phyloP scores from a whole-genome alignment of 192 early-diverging fungal genomes.

The Hyaloraphidium curvatum region DNA sequence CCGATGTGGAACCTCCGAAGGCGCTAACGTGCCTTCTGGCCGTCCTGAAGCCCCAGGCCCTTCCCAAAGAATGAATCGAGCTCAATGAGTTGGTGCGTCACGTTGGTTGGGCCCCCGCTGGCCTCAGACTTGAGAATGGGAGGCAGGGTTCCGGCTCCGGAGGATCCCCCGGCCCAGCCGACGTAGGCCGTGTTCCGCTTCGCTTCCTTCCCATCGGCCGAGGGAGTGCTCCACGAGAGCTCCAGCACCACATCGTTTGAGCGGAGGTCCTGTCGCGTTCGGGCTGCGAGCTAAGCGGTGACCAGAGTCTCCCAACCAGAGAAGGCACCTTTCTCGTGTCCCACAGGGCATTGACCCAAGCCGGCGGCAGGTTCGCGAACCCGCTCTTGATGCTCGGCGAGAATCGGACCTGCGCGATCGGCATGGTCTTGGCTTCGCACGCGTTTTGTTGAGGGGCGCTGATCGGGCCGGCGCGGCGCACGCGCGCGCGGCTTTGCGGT shows the following conservation, averaged over 20 bases:
- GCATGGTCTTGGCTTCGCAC: no score
- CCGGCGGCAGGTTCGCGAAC: slow-evolving; percentile 52
- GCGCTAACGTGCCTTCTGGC: slow-evolving; percentile 31
- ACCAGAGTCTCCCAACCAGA: no score
- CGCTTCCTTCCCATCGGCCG: slow-evolving; percentile 13
- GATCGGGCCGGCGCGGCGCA: no score
- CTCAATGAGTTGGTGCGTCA: slow-evolving; percentile 26
- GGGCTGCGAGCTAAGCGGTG: no score
- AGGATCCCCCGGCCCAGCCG: slow-evolving; percentile 44
- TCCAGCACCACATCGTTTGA: slow-evolving; percentile 44
- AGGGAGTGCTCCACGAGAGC: slow-evolving; percentile 27
- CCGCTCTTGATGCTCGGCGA: no score
- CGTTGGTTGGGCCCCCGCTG: neutral
- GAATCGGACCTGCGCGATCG: no score
- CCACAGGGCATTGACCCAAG: slow-evolving; percentile 51
- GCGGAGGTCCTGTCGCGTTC: no score
- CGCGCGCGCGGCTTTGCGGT: no score
- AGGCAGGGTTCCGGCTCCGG: slow-evolving; percentile 10
- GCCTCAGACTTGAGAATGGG: slow-evolving; percentile 11
- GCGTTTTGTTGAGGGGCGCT: no score
- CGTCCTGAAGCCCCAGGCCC: slow-evolving; percentile 38
- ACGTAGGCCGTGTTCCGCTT: slow-evolving; percentile 29
- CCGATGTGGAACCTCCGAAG: neutral
- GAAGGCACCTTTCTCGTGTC: slow-evolving; percentile 40
- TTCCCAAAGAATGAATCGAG: slow-evolving; percentile 50